Conservation (phyloP, 2,329 filamentous ascomycete species). For the Fusarium sp. region DNA sequence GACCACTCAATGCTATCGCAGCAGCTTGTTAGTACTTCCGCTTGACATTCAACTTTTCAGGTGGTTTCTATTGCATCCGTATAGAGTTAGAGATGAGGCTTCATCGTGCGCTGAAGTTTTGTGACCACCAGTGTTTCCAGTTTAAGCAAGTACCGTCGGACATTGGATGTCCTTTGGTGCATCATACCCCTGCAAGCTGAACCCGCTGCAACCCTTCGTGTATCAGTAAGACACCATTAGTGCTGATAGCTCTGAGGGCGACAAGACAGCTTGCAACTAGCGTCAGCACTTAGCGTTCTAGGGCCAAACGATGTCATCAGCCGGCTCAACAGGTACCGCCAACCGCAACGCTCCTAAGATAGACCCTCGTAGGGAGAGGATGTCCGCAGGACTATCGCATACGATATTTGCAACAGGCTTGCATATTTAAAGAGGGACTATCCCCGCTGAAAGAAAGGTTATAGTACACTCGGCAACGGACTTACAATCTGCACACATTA, state of each 20-base stretch:
- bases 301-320: background rate
- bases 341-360: background rate
- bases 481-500: background rate
- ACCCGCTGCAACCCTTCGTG: background rate
- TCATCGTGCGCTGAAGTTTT: rapidly evolving
- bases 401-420: background rate
- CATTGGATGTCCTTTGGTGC: background rate
- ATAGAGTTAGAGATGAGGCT: background rate
- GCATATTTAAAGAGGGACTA: background rate
- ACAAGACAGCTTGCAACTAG: background rate
- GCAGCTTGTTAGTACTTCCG: too few relatives aligned
- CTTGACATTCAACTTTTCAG: too few relatives aligned
- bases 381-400: background rate
- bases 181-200: background rate
- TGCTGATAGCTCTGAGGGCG: too few relatives aligned
- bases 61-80: background rate
- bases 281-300: background rate
- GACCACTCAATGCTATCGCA: too few relatives aligned
- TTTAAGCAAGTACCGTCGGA: background rate
- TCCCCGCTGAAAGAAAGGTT: too few relatives aligned
- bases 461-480: too few relatives aligned
- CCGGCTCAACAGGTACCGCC: too few relatives aligned
- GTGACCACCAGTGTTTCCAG: rapidly evolving
- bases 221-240: too few relatives aligned
- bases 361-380: rapidly evolving